Base-by-base conservation (phyloP, 441 rosid genomes). In the Hura crepitans region DNA sequence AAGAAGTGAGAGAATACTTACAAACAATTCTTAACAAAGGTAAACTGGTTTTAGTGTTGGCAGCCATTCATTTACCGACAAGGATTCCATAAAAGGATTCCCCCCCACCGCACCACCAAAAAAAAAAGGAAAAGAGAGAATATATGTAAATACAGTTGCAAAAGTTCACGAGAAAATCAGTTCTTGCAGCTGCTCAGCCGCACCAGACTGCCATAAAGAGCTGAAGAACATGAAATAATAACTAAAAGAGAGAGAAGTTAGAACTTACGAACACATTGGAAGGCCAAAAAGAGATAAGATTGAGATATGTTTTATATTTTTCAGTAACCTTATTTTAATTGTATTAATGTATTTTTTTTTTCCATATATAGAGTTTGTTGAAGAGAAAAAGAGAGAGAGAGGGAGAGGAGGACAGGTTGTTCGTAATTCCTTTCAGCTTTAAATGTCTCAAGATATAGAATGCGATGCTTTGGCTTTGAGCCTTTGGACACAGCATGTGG, bases 51-150 rank as follows among this genome's bases (percentile, higher is more conserved):
- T 66, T 62, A 69, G 60, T 73, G 60, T 76, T 75, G 65, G 77
- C 72, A 70, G 72, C 79, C 82, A 74, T 74, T 75, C 78, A 77
- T 78, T 82, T 77, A 74, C 83, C 80, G 85, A 80, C 85, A 80
- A 72, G 64, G 79, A 81, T 77, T 79, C 79, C 85, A 79, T 78
- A 62, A 46, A 70, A n/a, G n/a, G n/a, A n/a, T n/a, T n/a, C n/a
- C n/a, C n/a, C n/a, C n/a, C n/a, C n/a, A n/a, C n/a, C n/a, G 15
- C 56, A 25, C 27, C 35, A 61, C 72, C 65, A 74, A 73, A 33
- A 70, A 74, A 71, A 57, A 25, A 28, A 63, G 62, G 37, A 22
- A 30, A 53, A 37, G 47, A 39, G 39, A 49, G 15, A 11, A 30
- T 5, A 18, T 22, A 55, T 55, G 56, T n/a, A 39, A 68, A 56